phyloP scores from a whole-genome alignment of 208 protist species.

The Crithidia expoeki region DNA sequence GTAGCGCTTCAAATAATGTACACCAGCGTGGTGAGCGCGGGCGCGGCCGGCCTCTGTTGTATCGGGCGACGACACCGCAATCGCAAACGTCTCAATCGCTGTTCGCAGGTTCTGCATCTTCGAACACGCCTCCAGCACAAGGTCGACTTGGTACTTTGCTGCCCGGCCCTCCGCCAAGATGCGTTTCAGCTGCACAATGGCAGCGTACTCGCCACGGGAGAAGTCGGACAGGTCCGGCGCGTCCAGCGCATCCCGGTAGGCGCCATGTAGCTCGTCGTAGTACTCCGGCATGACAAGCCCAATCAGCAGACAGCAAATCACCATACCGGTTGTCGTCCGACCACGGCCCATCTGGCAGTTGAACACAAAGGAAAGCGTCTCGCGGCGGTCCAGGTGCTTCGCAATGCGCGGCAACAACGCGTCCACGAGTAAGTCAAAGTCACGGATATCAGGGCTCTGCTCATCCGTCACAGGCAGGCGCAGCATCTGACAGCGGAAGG shows the following conservation, averaged over 20 bases:
- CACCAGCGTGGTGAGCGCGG: conserved; percentile 81
- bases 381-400: conserved; percentile 67
- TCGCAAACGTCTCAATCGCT: conserved; percentile 79
- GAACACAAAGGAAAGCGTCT: conserved; percentile 89
- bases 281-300: conserved; percentile 84
- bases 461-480: conserved; percentile 89
- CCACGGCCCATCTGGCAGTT: conserved; percentile 92
- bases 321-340: conserved; percentile 90
- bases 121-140: conserved; percentile 86
- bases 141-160: conserved; percentile 79
- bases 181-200: conserved; percentile 83
- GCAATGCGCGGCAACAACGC: conserved; percentile 75
- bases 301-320: conserved; percentile 87
- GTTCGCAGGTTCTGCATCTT: conserved; percentile 90
- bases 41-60: conserved; percentile 71
- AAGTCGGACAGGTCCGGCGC: conserved; percentile 51
- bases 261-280: conserved; percentile 82
- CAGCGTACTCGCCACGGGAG: conserved; percentile 71
- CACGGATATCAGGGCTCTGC: conserved; percentile 76
- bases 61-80: conserved; percentile 72
- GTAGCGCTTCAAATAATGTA: conserved; percentile 88
- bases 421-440: conserved; percentile 78
- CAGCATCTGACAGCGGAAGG: conserved; percentile 64
- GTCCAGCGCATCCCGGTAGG: conserved; percentile 69
- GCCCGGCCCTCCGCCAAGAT: conserved; percentile 66